Evolutionary conservation across 805 yeast species (phyloP), one percentile per base, ranked within the genome.

Genomic region (Ogataea trehaloabstinens): DNA sequence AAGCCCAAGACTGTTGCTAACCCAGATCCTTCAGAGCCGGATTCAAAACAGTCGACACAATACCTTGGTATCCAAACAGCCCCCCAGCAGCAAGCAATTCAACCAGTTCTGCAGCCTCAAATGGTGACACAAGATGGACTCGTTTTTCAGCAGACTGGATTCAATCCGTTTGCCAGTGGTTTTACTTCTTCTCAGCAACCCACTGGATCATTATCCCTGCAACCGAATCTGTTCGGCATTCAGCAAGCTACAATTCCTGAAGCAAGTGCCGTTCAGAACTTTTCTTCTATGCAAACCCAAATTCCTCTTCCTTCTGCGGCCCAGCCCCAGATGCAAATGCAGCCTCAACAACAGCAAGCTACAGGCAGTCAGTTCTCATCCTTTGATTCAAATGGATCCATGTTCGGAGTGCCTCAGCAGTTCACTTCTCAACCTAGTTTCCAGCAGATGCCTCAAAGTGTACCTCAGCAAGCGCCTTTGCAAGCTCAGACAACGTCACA

Each of bases 71-170:
- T 8, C 8, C 33, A 17, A 30, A 30, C 33, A 8, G 16, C 22
- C 22, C 19, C 19, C 10, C 19, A 29, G 52, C 38, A 22, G 40
- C 38, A 12, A 24, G 34, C 36, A 2, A 27, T 31, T 19, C 45
- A 35, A 30, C 19, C 18, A 15, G 24, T 38, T 34, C 18, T 17
- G 17, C 38, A 19, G 24, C 48, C 41, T 3, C 35, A 19, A 10
- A 36, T 35, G 10, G 34, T 28, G 10, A 42, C 31, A 10, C 45
- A 37, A 15, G 44, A 48, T 19, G 55, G 52, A 5, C 27, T 55
- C 28, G 51, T 44, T 12, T 44, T 49, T 37, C 62, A 57, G 40
- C 44, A 51, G 20, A 53, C 60, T 5, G 58, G 58, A 6, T 51
- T 37, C 43, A 58, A 56, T 42, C 60, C 63, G 20, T 56, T 56